Conservation (phyloP, 2,329 filamentous ascomycete genomes). For the Scolecobasidium constrictum region DNA sequence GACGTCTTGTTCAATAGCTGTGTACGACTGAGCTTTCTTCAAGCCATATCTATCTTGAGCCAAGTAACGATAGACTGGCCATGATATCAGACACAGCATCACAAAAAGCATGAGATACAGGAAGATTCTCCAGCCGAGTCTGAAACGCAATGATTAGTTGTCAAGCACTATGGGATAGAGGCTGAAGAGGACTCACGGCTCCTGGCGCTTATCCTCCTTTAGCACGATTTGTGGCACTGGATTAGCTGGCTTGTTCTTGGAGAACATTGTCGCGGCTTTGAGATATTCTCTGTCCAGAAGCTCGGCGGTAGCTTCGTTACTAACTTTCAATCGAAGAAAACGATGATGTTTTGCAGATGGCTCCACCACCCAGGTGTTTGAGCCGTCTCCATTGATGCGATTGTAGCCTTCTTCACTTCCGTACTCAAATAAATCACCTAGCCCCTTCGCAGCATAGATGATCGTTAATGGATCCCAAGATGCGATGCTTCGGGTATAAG, state of each 20-base stretch:
- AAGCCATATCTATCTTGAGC: too few relatives aligned
- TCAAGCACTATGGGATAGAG: too few relatives aligned
- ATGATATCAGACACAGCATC: too few relatives aligned
- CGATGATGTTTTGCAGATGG: neutral
- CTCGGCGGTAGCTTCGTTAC: neutral
- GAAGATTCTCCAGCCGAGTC: too few relatives aligned
- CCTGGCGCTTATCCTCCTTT: too few relatives aligned
- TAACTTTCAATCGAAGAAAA: neutral
- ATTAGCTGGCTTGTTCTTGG: neutral
- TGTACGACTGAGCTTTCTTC: too few relatives aligned
- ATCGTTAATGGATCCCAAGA: conserved; percentile 20
- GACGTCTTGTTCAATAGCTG: too few relatives aligned
- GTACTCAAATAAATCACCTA: conserved; percentile 24
- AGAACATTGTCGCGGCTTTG: neutral
- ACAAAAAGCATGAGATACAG: too few relatives aligned
- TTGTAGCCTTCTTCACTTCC: neutral
- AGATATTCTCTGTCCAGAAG: neutral
- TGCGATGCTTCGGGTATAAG: conserved; percentile 14
- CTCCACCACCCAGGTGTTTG: neutral
- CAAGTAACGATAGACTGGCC: too few relatives aligned
- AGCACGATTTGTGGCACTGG: too few relatives aligned
- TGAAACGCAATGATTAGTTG: too few relatives aligned
- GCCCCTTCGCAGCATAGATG: conserved; percentile 15
- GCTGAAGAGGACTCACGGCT: too few relatives aligned
- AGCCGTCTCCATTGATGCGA: neutral